These are phyloP conservation scores for Prunus armeniaca DNA, from an alignment of 306 rosid genomes.

Conservation along the genomic window DNA sequence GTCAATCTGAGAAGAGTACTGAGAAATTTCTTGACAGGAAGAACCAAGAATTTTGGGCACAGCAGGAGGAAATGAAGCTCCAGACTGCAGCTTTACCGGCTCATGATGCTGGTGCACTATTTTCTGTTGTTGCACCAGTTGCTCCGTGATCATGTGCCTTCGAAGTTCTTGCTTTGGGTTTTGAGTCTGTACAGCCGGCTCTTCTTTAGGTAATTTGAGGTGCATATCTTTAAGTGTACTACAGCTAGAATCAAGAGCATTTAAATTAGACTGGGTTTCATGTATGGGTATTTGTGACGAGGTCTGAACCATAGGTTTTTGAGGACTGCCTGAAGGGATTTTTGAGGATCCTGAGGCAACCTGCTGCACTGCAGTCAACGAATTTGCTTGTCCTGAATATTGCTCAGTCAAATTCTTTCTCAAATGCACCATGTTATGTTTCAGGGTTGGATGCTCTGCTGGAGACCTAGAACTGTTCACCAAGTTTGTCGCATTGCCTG, in stretches of 20 bases:
- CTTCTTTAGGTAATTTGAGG: constrained; percentile 65
- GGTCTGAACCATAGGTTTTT: constrained; percentile 49
- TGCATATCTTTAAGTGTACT: constrained; percentile 64
- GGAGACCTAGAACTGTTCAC: constrained; percentile 53
- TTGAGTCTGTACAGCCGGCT: constrained; percentile 35
- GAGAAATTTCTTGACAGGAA: constrained; percentile 67
- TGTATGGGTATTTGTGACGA: constrained; percentile 57
- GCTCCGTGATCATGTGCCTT: constrained; percentile 57
- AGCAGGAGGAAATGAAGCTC: constrained; percentile 49
- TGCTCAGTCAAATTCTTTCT: constrained; percentile 47
- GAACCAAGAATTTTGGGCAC: constrained; percentile 48
- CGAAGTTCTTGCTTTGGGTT: constrained; percentile 42
- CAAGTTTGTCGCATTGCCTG: constrained; percentile 44
- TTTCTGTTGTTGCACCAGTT: constrained; percentile 21
- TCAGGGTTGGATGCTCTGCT: constrained; percentile 48
- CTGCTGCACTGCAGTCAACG: constrained; percentile 53
- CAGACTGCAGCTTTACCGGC: constrained; percentile 54
- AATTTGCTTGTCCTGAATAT: constrained; percentile 62
- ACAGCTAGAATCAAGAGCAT: constrained; percentile 51
- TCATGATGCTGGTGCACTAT: constrained; percentile 44
- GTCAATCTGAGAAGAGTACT: constrained; percentile 75
- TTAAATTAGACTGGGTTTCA: constrained; percentile 48
- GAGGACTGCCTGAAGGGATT: constrained; percentile 52
- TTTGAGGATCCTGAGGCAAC: constrained; percentile 60
- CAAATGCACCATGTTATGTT: constrained; percentile 21